Conservation (phyloP, 1,284 basidiomycete species). For the Apiotrichum gracile region DNA sequence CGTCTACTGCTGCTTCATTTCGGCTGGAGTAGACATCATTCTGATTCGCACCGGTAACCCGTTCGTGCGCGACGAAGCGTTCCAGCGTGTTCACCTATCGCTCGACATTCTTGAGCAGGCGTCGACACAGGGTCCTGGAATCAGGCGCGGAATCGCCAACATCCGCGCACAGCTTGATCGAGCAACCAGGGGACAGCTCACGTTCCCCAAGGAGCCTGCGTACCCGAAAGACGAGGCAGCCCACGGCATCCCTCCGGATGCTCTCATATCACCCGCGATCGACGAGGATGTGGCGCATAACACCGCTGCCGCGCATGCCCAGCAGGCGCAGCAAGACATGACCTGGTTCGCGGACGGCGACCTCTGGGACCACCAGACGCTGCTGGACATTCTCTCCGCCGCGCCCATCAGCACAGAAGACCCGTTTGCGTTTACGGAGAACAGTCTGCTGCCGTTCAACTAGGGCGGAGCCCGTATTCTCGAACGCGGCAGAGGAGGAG, state of each 20-base stretch:
- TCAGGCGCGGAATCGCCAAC: slow-evolving; percentile 10
- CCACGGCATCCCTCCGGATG: not conserved
- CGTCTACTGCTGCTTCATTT: slow-evolving; percentile 16
- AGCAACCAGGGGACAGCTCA: not conserved
- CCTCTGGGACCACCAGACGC: slow-evolving; percentile 13
- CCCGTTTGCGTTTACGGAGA: slow-evolving; percentile 13
- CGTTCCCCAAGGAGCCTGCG: not conserved
- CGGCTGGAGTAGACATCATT: slow-evolving; percentile 13
- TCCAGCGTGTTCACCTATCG: slow-evolving; percentile 13
- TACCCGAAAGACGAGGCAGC: not conserved
- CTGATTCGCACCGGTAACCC: slow-evolving; percentile 20
- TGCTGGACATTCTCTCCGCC: slow-evolving; percentile 14
- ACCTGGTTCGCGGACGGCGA: slow-evolving; percentile 8
- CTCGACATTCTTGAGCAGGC: slow-evolving; percentile 16
- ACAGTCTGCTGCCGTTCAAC: not conserved
- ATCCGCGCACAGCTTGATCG: slow-evolving; percentile 13
- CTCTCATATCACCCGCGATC: not conserved
- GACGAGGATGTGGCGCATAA: not conserved
- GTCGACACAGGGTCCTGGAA: slow-evolving; percentile 12
- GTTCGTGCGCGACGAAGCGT: slow-evolving; percentile 13
- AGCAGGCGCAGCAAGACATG: not conserved
- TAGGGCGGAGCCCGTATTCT: not conserved
- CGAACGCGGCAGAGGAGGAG: too few species aligned
- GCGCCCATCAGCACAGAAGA: slow-evolving; percentile 16
- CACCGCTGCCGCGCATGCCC: not conserved